These are phyloP conservation scores for Juglanconis juglandina DNA, from an alignment of 2,329 filamentous ascomycete genomes.

Conservation along the genomic window DNA sequence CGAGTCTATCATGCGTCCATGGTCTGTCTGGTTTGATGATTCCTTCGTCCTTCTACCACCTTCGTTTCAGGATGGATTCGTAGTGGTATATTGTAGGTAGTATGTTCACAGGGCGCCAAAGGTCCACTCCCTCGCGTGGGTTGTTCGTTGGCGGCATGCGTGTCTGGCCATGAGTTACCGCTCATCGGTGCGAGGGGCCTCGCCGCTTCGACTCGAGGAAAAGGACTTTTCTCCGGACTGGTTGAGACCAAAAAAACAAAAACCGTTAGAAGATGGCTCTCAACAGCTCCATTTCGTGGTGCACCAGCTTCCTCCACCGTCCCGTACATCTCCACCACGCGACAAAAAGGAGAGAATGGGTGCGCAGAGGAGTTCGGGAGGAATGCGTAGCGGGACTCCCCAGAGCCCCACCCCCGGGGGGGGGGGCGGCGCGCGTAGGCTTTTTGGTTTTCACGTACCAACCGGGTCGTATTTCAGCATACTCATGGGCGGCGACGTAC, in stretches of 20 bases:
- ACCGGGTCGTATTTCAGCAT: conserved; percentile 99
- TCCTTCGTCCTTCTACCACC: too few species aligned
- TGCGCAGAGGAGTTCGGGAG: too few species aligned
- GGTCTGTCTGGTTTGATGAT: too few species aligned
- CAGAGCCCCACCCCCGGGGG: background rate
- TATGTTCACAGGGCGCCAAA: background rate
- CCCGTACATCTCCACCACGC: too few species aligned
- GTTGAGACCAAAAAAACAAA: background rate
- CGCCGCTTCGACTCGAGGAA: conserved; percentile 92
- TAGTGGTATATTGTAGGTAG: background rate
- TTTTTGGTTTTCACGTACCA: conserved; percentile 52
- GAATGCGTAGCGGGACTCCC: too few species aligned
- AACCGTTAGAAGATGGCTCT: background rate
- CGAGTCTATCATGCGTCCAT: too few species aligned
- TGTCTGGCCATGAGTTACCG: background rate
- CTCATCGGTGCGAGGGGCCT: conserved; percentile 28
- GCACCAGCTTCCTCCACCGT: background rate
- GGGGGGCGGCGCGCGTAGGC: background rate
- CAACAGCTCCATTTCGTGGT: background rate
- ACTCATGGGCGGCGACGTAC: conserved; percentile 78
- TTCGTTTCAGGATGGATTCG: background rate
- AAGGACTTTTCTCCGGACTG: conserved; percentile 91
- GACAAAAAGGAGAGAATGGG: background rate
- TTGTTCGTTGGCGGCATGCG: background rate
- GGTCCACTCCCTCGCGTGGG: background rate